These are phyloP conservation scores for Conringia planisiliqua DNA, from an alignment of 345 rosid genomes.

Conservation along the genomic window DNA sequence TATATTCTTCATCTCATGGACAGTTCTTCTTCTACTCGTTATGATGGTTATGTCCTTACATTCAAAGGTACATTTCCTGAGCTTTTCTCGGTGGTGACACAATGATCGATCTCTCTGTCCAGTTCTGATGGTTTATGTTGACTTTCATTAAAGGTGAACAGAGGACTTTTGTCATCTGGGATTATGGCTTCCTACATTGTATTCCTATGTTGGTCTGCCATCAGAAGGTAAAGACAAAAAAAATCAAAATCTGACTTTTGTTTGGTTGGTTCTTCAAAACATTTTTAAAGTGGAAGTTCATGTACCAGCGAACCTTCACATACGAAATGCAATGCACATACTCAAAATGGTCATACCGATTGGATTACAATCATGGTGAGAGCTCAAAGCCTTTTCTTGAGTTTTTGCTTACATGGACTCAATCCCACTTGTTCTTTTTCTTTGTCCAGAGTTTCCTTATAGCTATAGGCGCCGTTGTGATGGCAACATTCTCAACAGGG, in stretches of 20 bases:
- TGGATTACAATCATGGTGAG: slow-evolving; percentile 78
- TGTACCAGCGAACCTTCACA: slow-evolving; percentile 68
- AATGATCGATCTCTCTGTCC: neutral
- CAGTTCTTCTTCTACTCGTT: slow-evolving; percentile 56
- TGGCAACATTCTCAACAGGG: slow-evolving; percentile 93
- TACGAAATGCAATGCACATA: slow-evolving; percentile 49
- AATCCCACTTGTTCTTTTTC: neutral
- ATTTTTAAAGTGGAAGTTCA: slow-evolving; percentile 1
- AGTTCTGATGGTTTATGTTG: slow-evolving; percentile 14
- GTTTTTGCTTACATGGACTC: neutral
- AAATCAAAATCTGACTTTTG: neutral
- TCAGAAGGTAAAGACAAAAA: slow-evolving; percentile 61
- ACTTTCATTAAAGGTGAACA: slow-evolving; percentile 50
- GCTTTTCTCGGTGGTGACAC: neutral
- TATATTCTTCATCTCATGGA: slow-evolving; percentile 80
- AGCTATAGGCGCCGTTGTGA: slow-evolving; percentile 75
- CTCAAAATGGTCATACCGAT: slow-evolving; percentile 44
- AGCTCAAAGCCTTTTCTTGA: slow-evolving; percentile 2
- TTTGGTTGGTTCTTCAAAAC: neutral
- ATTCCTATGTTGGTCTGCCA: slow-evolving; percentile 92
- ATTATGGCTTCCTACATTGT: slow-evolving; percentile 88
- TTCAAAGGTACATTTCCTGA: slow-evolving; percentile 50
- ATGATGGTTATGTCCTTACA: slow-evolving; percentile 73
- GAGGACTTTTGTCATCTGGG: slow-evolving; percentile 75
- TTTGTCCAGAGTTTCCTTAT: slow-evolving; percentile 67